Conservation (phyloP, 2,329 filamentous ascomycete species). For the Cercospora citrullina region DNA sequence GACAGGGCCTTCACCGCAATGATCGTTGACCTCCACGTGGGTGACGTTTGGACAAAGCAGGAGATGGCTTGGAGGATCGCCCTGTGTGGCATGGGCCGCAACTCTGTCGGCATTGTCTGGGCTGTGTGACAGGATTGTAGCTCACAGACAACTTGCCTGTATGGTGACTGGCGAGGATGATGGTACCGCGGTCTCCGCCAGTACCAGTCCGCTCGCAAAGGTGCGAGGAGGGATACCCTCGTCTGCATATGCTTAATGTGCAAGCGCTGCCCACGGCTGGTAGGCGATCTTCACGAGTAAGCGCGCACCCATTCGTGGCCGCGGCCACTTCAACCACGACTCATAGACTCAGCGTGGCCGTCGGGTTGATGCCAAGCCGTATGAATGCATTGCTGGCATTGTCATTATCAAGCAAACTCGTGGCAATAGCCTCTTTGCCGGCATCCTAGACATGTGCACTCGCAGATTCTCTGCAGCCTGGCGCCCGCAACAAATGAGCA, state of each 20-base stretch:
- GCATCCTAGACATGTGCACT: not conserved
- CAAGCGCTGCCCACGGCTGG: not conserved
- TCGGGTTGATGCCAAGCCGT: conserved; percentile 10
- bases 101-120: conserved; percentile 2
- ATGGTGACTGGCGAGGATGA: not conserved
- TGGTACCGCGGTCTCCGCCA: not conserved
- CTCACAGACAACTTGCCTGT: not conserved
- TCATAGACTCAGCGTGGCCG: not conserved
- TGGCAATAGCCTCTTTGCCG: not conserved
- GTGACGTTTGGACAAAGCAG: not conserved
- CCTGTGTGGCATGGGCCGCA: not conserved
- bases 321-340: not conserved
- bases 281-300: not conserved
- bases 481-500: not conserved
- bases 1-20: conserved; percentile 15
- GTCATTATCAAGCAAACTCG: not conserved
- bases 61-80: not conserved
- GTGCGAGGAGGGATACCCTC: conserved; percentile 10
- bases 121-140: not conserved
- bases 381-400: not conserved
- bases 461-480: not conserved
- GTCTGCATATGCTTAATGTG: not conserved
- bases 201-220: not conserved
- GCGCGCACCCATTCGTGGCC: not conserved
- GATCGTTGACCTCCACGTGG: not conserved